Percentiles rank a stretch among this genome's conserved stretches.
Conservation (phyloP, 345 rosid species). For the Boechera stricta region DNA sequence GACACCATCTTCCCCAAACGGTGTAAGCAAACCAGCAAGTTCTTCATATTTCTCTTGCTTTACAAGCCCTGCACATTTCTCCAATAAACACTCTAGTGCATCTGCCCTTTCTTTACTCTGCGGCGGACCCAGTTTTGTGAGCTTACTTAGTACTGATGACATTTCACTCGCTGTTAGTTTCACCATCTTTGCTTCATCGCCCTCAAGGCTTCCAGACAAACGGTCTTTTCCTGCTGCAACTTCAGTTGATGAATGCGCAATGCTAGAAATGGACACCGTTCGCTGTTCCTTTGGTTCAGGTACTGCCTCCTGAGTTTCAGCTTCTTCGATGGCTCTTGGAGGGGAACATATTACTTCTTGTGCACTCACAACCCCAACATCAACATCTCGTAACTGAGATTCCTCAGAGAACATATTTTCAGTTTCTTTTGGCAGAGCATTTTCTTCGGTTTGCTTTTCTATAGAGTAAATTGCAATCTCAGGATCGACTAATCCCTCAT, state of each 20-base stretch:
- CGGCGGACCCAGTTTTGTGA: conserved; percentile 56
- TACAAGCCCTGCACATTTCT: conserved; percentile 86
- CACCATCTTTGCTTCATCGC: conserved; percentile 43
- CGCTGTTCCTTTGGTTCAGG: conserved; percentile 38
- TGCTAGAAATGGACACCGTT: conserved; percentile 30
- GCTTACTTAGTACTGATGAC: conserved; percentile 57
- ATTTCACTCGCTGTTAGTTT: conserved; percentile 55
- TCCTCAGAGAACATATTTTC: conserved; percentile 44
- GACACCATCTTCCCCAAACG: conserved; percentile 88
- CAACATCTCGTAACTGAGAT: conserved; percentile 46
- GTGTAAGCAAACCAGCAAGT: conserved; percentile 85
- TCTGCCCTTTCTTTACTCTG: conserved; percentile 83
- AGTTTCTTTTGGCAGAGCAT: conserved; percentile 44
- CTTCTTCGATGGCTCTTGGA: conserved; percentile 45
- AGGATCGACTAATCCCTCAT: conserved; percentile 58
- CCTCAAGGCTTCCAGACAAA: conserved; percentile 51
- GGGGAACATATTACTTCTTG: conserved; percentile 39
- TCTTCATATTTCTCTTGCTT: conserved; percentile 88
- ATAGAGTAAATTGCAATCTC: conserved; percentile 54
- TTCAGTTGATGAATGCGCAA: conserved; percentile 40
- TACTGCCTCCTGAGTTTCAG: conserved; percentile 38
- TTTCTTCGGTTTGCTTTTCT: conserved; percentile 50
- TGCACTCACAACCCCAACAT: conserved; percentile 40
- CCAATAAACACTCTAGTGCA: conserved; percentile 90
- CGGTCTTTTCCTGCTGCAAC: conserved; percentile 40